These are phyloP conservation scores for Myriosclerotinia scirpicola DNA, from an alignment of 2,329 filamentous ascomycete species.

Conservation along the genomic window DNA sequence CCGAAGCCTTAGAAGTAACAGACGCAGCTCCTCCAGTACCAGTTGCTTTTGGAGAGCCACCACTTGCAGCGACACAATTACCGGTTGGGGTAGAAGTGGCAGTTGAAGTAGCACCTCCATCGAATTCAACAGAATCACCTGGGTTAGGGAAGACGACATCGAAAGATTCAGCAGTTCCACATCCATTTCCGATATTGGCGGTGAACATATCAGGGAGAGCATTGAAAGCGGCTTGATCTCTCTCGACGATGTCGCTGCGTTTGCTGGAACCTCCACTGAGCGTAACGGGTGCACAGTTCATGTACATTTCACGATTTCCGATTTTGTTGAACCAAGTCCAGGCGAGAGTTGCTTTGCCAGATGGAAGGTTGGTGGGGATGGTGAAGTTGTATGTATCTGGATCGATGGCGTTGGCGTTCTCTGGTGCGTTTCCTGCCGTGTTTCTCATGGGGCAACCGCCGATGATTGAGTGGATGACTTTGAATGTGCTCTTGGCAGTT, in stretches of 20 bases:
- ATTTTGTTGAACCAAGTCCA: conserved; percentile 96
- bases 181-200: conserved; percentile 64
- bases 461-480: conserved; percentile 84
- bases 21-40: neutral
- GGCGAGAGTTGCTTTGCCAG: conserved; percentile 77
- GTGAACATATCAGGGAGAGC: conserved; percentile 73
- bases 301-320: conserved; percentile 95
- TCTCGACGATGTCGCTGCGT: conserved; percentile 35
- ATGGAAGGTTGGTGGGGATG: conserved; percentile 68
- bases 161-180: conserved; percentile 52
- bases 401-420: conserved; percentile 46
- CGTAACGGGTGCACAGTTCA: conserved; percentile 83
- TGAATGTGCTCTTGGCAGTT: conserved; percentile 68
- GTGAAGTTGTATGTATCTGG: conserved; percentile 65
- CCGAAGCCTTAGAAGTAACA: conserved; percentile 28
- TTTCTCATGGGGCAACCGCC: conserved; percentile 76
- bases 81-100: conserved; percentile 36
- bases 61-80: conserved; percentile 39
- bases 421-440: conserved; percentile 56
- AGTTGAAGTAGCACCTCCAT: conserved; percentile 41
- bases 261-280: conserved; percentile 54
- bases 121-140: conserved; percentile 56
- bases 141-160: conserved; percentile 70
- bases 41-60: neutral
- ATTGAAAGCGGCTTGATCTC: conserved; percentile 53